phyloP scores from a whole-genome alignment of 805 yeast genomes.

The Metschnikowia baotianmanensis region DNA sequence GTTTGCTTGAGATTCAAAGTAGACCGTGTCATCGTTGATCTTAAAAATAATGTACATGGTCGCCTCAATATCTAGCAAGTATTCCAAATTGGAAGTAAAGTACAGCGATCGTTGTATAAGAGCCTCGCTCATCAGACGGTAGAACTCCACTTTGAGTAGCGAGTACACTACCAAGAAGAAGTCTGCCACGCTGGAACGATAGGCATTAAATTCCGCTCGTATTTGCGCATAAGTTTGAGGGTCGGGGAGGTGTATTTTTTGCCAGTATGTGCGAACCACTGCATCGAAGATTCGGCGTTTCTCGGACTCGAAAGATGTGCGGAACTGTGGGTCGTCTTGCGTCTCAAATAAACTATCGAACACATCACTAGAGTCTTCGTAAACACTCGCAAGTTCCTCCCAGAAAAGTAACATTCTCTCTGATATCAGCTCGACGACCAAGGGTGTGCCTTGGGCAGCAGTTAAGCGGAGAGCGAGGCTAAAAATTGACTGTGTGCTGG shows the following conservation, averaged over 20 bases:
- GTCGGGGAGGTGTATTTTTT: constrained; percentile 53
- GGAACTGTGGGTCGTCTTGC: constrained; percentile 14
- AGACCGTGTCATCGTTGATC: constrained; percentile 50
- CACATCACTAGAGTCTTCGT: constrained; percentile 21
- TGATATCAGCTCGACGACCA: constrained; percentile 54
- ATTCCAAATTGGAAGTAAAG: constrained; percentile 6
- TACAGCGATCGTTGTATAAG: constrained; percentile 23
- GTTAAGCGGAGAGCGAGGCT: constrained; percentile 53
- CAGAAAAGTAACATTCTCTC: constrained; percentile 61
- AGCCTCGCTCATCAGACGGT: constrained; percentile 40
- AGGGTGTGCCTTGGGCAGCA: constrained; percentile 54
- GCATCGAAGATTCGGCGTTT: constrained; percentile 43
- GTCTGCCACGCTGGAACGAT: constrained; percentile 74
- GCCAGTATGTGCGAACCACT: constrained; percentile 65
- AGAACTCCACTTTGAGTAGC: constrained; percentile 54
- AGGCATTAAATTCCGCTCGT: constrained; percentile 60
- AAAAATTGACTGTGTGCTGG: constrained; percentile 39
- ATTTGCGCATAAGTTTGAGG: constrained; percentile 27
- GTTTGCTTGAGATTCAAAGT: constrained; percentile 30
- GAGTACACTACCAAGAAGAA: constrained; percentile 70
- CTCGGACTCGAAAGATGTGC: constrained; percentile 26
- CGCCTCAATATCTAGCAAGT: constrained; percentile 49
- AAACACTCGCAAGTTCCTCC: constrained; percentile 62
- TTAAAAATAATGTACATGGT: constrained; percentile 57
- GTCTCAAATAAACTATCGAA: constrained; percentile 20